A percentile compares a stretch with the other conserved stretches of the same genome.
These are phyloP conservation scores for Fallopia convolvulus DNA, from an alignment of 148 eudicot species.

Conservation along the genomic window DNA sequence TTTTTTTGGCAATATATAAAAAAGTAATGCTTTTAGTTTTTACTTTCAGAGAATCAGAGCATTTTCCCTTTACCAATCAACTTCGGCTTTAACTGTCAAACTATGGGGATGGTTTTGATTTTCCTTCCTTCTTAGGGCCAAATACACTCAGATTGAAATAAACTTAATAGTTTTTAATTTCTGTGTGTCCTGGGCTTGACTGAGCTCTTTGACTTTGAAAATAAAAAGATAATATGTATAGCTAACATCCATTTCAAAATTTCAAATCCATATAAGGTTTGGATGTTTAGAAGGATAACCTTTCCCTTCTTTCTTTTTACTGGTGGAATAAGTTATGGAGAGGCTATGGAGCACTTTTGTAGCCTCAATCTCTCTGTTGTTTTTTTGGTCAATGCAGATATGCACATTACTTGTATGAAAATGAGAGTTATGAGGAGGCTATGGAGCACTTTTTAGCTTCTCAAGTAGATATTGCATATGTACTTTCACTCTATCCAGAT, in stretches of 20 bases:
- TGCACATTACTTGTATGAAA: slow-evolving; percentile 90
- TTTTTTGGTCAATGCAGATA: slow-evolving; percentile 47
- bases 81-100: neutral
- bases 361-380: neutral
- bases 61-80: neutral
- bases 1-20: neutral
- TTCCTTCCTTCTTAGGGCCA: neutral
- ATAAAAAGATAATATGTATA: neutral
- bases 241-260: neutral
- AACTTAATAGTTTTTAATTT: neutral
- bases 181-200: neutral
- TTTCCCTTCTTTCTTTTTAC: neutral
- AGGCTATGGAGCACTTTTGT: neutral
- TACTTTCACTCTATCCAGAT: slow-evolving; percentile 85
- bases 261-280: neutral
- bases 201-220: neutral
- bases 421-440: slow-evolving; percentile 95
- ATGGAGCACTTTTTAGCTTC: slow-evolving; percentile 95
- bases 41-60: neutral
- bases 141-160: neutral
- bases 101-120: neutral
- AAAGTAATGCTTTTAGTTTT: neutral
- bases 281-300: neutral
- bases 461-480: slow-evolving; percentile 89
- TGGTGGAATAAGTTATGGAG: neutral